Conservation (phyloP, 441 rosid genomes). For the Euphorbia celastroides region DNA sequence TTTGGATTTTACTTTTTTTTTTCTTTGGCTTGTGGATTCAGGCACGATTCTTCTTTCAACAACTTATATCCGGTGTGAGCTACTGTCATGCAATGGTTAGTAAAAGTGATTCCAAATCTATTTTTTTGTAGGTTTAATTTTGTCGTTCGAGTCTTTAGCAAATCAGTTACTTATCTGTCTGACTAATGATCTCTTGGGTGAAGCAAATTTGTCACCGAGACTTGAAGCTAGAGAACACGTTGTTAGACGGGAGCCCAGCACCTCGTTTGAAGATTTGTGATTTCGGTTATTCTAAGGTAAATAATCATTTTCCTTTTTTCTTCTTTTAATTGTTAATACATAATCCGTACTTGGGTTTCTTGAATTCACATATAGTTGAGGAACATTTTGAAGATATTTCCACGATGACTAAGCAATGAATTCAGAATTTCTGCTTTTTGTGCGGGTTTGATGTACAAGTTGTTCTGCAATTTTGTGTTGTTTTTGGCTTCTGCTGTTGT, state of each 20-base stretch:
- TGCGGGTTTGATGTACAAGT: neutral
- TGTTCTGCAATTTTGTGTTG: neutral
- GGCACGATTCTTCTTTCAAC: constrained; percentile 99
- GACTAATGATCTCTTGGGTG: constrained; percentile 12
- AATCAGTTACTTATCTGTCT: constrained; percentile 10
- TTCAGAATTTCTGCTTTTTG: neutral
- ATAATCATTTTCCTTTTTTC: neutral
- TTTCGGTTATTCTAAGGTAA: constrained; percentile 98
- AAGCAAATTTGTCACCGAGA: constrained; percentile 98
- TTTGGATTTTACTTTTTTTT: neutral
- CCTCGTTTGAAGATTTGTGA: constrained; percentile 96
- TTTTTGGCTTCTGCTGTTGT: neutral
- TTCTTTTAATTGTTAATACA: neutral
- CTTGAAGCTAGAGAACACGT: constrained; percentile 84
- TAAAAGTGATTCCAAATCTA: constrained; percentile 16
- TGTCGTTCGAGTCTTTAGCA: no score
- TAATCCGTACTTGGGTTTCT: constrained; percentile 4
- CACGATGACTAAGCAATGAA: neutral
- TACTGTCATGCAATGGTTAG: constrained; percentile 90
- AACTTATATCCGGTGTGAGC: constrained; percentile 97
- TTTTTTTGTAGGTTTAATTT: neutral
- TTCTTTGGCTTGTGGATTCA: constrained; percentile 22
- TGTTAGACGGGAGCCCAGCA: constrained; percentile 92
- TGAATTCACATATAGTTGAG: constrained; percentile 4
- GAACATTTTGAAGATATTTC: neutral